Evolutionary conservation across 139 green algal genomes (phyloP), one percentile per base, ranked within the genome.

Genomic region (Asterochloris erici): DNA sequence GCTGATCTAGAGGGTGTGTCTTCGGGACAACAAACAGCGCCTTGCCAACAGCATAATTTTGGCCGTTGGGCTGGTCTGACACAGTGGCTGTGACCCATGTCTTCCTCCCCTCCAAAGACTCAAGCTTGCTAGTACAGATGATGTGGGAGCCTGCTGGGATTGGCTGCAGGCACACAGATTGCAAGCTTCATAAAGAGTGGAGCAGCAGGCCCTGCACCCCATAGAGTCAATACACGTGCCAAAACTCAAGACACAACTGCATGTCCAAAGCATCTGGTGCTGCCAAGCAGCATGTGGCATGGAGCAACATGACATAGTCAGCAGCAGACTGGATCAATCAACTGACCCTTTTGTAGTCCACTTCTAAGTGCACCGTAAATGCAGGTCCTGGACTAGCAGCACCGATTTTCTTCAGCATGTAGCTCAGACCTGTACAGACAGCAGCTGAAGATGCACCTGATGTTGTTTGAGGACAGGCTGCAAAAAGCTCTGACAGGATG

Each of bases 31-130:
- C 87, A 73, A 88, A 90, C 0, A 90, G 81, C 24, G 85, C 87
- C 27, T 84, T 82, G 71, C 85, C 88, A 12, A 38, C n/a, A 6
- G 88, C 88, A 82, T 84, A 91, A 61, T 86, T 26, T 0, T 26
- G 64, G 47, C 88, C 88, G 9, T 83, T 86, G 12, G 88, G 88
- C 10, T 70, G 74, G 77, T 90, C 85, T 21, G 62, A 27, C 28
- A 91, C 76, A 17, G 84, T 74, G 0, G 86, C 86, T 12, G 21
- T 27, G 21, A 82, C 75, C 84, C 84, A 91, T n/a, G 78, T 70
- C 74, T 92, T 94, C 73, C 91, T 90, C 64, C 91, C 87, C 23
- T 87, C 88, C 27, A 86, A 74, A 14, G 47, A 79, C 14, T 85
- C 54, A 66, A 91, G 70, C 2, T 63, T 38, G 0, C 86, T 82